Percentiles rank a stretch among this genome's conserved stretches.
Evolutionary conservation across 768 basidiomycete species (phyloP).

Genomic region (Podaxis rugospora): DNA sequence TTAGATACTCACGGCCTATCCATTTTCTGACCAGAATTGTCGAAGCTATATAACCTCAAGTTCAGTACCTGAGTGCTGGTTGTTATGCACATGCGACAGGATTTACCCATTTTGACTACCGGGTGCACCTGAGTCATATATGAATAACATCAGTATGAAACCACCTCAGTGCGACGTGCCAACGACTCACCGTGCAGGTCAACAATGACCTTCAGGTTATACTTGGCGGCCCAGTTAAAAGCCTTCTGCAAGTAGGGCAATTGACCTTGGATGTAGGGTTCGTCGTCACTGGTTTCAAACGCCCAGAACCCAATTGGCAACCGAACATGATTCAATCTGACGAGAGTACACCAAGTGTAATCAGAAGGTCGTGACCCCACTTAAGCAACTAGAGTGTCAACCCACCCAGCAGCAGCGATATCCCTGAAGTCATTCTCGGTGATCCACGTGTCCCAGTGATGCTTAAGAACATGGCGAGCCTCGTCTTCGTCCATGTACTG

Average conservation of each 20-base stretch:
- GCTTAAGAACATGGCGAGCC: slow-evolving; percentile 42
- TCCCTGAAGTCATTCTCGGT: slow-evolving; percentile 71
- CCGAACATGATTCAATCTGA: slow-evolving; percentile 75
- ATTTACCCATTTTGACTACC: slow-evolving; percentile 54
- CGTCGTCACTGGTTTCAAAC: slow-evolving; percentile 68
- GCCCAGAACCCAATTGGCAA: slow-evolving; percentile 89
- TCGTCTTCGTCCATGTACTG: slow-evolving; percentile 48
- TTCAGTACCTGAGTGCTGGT: background rate
- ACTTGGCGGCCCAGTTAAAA: slow-evolving; percentile 58
- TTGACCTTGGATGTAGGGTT: slow-evolving; percentile 77
- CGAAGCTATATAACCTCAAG: slow-evolving; percentile 44
- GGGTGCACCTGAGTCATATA: slow-evolving; percentile 46
- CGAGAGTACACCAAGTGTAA: background rate
- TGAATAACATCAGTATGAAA: background rate
- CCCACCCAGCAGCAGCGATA: slow-evolving; percentile 71
- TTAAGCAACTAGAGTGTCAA: slow-evolving; percentile 1
- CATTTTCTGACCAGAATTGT: slow-evolving; percentile 71
- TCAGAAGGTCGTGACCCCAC: background rate
- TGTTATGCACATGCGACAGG: background rate
- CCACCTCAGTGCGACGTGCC: background rate
- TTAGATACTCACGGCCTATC: slow-evolving; percentile 38
- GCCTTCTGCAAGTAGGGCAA: slow-evolving; percentile 62
- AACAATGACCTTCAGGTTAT: slow-evolving; percentile 75
- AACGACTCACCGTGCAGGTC: slow-evolving; percentile 54
- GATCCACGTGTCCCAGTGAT: slow-evolving; percentile 81